Base-by-base conservation (phyloP, 768 basidiomycete species). In the Leccinum longicurvipes region DNA sequence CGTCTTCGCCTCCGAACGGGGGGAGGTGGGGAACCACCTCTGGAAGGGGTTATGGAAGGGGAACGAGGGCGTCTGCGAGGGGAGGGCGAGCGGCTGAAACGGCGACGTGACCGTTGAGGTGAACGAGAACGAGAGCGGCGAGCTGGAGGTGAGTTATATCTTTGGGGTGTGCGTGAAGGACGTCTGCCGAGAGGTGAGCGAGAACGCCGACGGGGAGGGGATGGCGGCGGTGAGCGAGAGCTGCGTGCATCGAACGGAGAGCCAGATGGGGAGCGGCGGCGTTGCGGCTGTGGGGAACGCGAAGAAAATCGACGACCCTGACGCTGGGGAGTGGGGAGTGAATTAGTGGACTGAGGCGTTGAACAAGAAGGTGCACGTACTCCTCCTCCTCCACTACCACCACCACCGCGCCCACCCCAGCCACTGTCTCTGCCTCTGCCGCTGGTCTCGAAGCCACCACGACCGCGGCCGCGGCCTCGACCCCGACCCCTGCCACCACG, bases 351-450 rank as follows among this genome's bases (percentile, higher is more conserved):
- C 12, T 47, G 42, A 49, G 17, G 1, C 8, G 39, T n/a, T 32
- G 31, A 54, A 32, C 17, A 24, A 47, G 10, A 41, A 53, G 21
- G 47, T 55, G 50, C 39, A 58, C 68, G 29, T 60, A 66, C 39
- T 19, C 81, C 84, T 50, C 86, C 82, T 21, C 88, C 75, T 8
- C 68, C 73, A 51, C 87, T 84, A 12, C 29, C 66, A 56, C 81
- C 84, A 50, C 86, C 82, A 23, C 86, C 85, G 63, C 88, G 76
- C 10, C 69, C 74, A 51, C 88, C 84, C 87, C 89, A 89, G 11
- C 86, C 86, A 39, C 76, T 73, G 57, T 85, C 87, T 50, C 79
- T 71, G 19, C 76, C 74, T 42, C 81, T 69, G 12, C 77, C 77
- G 46, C 78, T 75, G n/a, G 77, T 79, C 23, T 80, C 81, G n/a